Conservation (phyloP, 495 filamentous ascomycete genomes). For the Annulohypoxylon nitens region DNA sequence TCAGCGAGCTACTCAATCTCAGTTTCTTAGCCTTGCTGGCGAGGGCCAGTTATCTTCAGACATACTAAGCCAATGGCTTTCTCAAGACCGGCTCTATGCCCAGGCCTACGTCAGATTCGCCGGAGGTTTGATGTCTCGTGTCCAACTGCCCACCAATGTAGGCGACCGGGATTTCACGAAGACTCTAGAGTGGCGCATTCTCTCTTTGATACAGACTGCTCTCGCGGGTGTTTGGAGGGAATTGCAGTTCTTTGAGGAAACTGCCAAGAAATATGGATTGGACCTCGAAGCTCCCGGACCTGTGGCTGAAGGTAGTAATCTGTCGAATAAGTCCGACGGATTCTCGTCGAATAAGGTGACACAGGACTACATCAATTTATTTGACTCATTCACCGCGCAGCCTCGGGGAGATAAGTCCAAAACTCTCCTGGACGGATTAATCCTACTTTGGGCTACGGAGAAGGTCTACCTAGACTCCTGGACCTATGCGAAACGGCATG, state of each 20-base stretch:
- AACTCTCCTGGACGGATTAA: constrained; percentile 70
- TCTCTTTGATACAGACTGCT: constrained; percentile 71
- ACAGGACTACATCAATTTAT: constrained; percentile 54
- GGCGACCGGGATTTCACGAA: constrained; percentile 51
- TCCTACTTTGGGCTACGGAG: constrained; percentile 82
- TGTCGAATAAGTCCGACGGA: constrained; percentile 31
- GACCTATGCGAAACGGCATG: constrained; percentile 63
- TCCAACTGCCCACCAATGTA: constrained; percentile 65
- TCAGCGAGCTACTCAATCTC: constrained; percentile 70
- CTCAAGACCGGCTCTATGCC: constrained; percentile 81
- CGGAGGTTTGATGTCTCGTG: constrained; percentile 72
- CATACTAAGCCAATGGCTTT: constrained; percentile 75
- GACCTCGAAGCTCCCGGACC: constrained; percentile 60
- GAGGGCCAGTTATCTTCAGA: constrained; percentile 69
- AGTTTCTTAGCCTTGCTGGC: constrained; percentile 77
- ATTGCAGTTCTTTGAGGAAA: constrained; percentile 75
- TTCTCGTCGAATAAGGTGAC: constrained; percentile 50
- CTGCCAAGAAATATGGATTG: constrained; percentile 71
- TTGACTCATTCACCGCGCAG: constrained; percentile 46
- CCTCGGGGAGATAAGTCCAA: constrained; percentile 39
- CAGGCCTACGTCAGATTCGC: constrained; percentile 79
- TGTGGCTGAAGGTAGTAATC: constrained; percentile 45
- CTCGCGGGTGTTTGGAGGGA: constrained; percentile 76
- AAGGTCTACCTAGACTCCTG: constrained; percentile 71
- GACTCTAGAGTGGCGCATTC: constrained; percentile 62